Conservation (phyloP, 306 rosid species). For the Morella rubra region DNA sequence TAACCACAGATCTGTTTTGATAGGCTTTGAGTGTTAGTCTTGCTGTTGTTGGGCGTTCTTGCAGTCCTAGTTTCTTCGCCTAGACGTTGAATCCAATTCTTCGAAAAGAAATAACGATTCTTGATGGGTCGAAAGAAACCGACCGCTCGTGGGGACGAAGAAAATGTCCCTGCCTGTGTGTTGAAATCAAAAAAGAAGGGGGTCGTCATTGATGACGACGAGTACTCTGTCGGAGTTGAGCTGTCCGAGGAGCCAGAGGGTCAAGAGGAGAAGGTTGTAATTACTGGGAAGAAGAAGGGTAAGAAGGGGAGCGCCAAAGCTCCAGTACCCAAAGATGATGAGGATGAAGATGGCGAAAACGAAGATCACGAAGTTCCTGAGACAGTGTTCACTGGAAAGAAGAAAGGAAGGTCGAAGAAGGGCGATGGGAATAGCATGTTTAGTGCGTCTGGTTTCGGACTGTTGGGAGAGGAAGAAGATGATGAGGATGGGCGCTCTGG, state of each 20-base stretch:
- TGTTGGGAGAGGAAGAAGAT: slow-evolving; percentile 61
- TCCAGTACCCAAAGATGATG: slow-evolving; percentile 25
- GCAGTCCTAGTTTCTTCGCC: not conserved
- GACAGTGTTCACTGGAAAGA: slow-evolving; percentile 68
- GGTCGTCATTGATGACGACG: slow-evolving; percentile 69
- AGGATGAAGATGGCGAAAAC: slow-evolving; percentile 13
- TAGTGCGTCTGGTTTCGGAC: slow-evolving; percentile 49
- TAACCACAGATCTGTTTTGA: not conserved
- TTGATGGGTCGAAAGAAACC: slow-evolving; percentile 85
- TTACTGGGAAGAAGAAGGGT: slow-evolving; percentile 72
- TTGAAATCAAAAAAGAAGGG: slow-evolving; percentile 74
- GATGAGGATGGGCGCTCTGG: slow-evolving; percentile 45
- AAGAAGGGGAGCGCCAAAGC: slow-evolving; percentile 60
- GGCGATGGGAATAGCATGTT: slow-evolving; percentile 57
- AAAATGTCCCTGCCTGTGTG: slow-evolving; percentile 39
- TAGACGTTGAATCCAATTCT: slow-evolving; percentile 18
- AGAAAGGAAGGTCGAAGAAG: slow-evolving; percentile 64
- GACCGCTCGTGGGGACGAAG: slow-evolving; percentile 56
- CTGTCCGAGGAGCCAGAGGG: slow-evolving; percentile 56
- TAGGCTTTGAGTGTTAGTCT: not conserved
- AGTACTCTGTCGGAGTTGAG: slow-evolving; percentile 68
- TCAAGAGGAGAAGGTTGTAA: slow-evolving; percentile 45
- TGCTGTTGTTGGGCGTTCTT: too few relatives aligned
- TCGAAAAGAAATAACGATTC: slow-evolving; percentile 24
- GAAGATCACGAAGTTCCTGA: slow-evolving; percentile 52